Base-by-base conservation (phyloP, 2,329 filamentous ascomycete genomes). In the Xylariaceae sp. region DNA sequence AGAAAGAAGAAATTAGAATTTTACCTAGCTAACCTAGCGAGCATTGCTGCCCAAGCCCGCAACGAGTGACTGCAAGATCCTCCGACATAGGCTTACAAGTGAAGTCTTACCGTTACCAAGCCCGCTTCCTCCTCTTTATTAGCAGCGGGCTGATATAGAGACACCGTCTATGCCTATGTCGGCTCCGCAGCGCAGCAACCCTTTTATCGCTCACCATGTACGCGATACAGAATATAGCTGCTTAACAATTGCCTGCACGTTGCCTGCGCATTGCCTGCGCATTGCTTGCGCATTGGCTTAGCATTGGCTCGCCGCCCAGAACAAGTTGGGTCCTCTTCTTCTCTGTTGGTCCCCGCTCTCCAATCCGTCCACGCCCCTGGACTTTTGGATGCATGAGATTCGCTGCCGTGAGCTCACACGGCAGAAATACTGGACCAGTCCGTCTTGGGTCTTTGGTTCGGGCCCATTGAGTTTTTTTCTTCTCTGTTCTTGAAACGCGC, bases 21-120 rank as follows among this genome's bases (percentile, higher is more conserved):
- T 11, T 24, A 24, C 21, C 21, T 24, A 24, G 7, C 21, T 24
- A 24, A 11, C 7, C 24, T 13, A 44, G 43, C 33, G 48, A 47
- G 46, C 46, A 61, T 66, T 66, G 64, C 60, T 66, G 63, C 63
- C 64, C 63, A 65, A 66, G 53, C 54, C 54, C 47, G 56, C 54
- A 57, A 33, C 50, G 36, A 50, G 44, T 55, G 55, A 7, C 34
- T 52, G 57, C 57, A 55, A 57, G 47, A 50, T 50, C 52, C 52
- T 60, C 59, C 56, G 55, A 54, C 54, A 60, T 57, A 61, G 54
- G 56, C 56, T 61, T 52, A 46, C 50, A 46, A 51, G 45, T 44
- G 43, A 53, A 23, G 37, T 35, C 11, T 24, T 24, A 24, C 21
- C 21, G 21, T 18, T 49, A 46, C 46, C 53, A 53, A 50, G 38